Percentiles rank a stretch among this genome's conserved stretches.
Evolutionary conservation across 306 rosid species (phyloP).

Genomic region (Elaeagnus macrophylla): DNA sequence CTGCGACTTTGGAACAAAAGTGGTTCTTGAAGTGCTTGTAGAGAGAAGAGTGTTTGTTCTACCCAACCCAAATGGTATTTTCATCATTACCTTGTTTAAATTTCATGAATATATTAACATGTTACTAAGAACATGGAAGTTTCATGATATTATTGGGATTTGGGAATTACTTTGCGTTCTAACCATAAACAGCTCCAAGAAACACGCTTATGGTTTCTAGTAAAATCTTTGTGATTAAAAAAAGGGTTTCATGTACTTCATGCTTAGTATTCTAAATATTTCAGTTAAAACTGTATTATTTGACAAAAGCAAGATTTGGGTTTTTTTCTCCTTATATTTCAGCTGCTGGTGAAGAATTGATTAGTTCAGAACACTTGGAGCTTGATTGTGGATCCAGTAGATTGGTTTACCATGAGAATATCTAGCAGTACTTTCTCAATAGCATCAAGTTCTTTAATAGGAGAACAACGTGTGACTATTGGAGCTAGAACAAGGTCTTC

Average conservation of each 20-base stretch:
- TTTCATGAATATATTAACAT: conserved; percentile 11
- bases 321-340: neutral
- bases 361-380: no score
- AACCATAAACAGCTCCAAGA: conserved; percentile 3
- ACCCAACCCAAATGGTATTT: conserved; percentile 25
- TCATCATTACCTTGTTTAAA: conserved; percentile 6
- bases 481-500: conserved; percentile 30
- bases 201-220: conserved; percentile 10
- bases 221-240: conserved; percentile 15
- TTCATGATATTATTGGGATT: neutral
- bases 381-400: no score
- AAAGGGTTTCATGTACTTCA: conserved; percentile 13
- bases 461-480: conserved; percentile 26
- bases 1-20: neutral
- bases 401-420: neutral
- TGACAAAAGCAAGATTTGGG: no score
- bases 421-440: conserved; percentile 28
- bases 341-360: no score
- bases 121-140: conserved; percentile 3
- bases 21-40: conserved; percentile 8
- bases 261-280: neutral
- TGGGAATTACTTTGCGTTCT: neutral
- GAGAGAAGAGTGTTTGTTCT: neutral
- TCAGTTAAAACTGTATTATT: no score
- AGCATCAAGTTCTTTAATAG: conserved; percentile 29